Percentiles rank a stretch among this genome's conserved stretches.
These are phyloP conservation scores for Chaetoscypha palmicola DNA, from an alignment of 2,329 filamentous ascomycete species.

Conservation along the genomic window DNA sequence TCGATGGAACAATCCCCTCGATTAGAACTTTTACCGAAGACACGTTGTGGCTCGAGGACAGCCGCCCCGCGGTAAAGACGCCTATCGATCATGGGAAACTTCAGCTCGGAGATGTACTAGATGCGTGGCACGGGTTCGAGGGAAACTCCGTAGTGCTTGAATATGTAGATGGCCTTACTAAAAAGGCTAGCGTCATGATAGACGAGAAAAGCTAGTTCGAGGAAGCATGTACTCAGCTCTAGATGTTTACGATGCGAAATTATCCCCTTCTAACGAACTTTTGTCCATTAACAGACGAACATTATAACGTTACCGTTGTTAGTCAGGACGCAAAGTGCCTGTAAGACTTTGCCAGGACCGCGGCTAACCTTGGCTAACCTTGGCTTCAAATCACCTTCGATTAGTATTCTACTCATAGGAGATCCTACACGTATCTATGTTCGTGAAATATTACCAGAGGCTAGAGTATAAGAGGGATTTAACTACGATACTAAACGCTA, in stretches of 20 bases:
- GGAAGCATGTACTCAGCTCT: conserved; percentile 11
- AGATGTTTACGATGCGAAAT: conserved; percentile 11
- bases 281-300: conserved; percentile 9
- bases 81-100: conserved; percentile 10
- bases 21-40: conserved; percentile 12
- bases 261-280: conserved; percentile 10
- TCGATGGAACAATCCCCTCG: conserved; percentile 11
- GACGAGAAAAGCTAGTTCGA: conserved; percentile 9
- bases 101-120: conserved; percentile 27
- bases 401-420: conserved; percentile 10
- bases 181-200: conserved; percentile 9
- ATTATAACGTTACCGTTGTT: conserved; percentile 10
- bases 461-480: conserved; percentile 8
- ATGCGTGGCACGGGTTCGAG: conserved; percentile 31
- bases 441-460: conserved; percentile 10
- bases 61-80: conserved; percentile 6
- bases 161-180: conserved; percentile 4
- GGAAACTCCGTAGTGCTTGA: conserved; percentile 27
- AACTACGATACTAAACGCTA: conserved; percentile 12
- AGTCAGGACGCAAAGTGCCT: conserved; percentile 7
- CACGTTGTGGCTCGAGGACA: conserved; percentile 14
- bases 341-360: conserved; percentile 9
- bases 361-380: conserved; percentile 7
- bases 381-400: conserved; percentile 10
- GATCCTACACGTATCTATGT: conserved; percentile 8